Evolutionary conservation across 202 grass and related monocot species (phyloP).

Genomic region (Elaeis oleifera): DNA sequence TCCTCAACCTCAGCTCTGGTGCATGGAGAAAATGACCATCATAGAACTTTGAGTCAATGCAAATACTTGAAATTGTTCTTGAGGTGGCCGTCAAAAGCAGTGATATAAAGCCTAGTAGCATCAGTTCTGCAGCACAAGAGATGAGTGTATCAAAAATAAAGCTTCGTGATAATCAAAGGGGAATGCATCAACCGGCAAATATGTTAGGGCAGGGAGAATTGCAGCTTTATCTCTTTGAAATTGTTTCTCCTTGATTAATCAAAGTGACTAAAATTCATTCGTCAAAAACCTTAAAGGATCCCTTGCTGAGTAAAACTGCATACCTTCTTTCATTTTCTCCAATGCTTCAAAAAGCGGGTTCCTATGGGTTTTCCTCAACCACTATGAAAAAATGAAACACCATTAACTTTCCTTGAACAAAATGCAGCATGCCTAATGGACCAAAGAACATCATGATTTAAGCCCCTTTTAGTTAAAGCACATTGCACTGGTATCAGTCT

Average conservation of each 20-base stretch:
- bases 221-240: no score
- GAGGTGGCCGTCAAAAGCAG: slow-evolving; percentile 78
- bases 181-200: no score
- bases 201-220: no score
- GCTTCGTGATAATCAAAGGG: not conserved
- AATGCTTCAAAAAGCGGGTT: slow-evolving; percentile 86
- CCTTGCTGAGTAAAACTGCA: not conserved
- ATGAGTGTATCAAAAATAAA: slow-evolving; percentile 11
- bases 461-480: no score
- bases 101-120: slow-evolving; percentile 96
- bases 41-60: slow-evolving; percentile 84
- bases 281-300: no score
- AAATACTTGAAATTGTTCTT: slow-evolving; percentile 76
- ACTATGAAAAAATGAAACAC: slow-evolving; percentile 34
- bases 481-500: no score
- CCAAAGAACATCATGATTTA: no score
- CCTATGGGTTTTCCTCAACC: slow-evolving; percentile 84
- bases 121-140: slow-evolving; percentile 52
- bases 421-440: no score
- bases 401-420: not conserved
- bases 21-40: slow-evolving; percentile 70
- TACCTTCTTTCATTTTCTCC: slow-evolving; percentile 99
- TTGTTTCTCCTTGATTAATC: no score
- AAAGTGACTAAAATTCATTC: no score
- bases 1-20: slow-evolving; percentile 60